Evolutionary conservation across 495 filamentous ascomycete species (phyloP).

Genomic region (Podospora fimiseda): DNA sequence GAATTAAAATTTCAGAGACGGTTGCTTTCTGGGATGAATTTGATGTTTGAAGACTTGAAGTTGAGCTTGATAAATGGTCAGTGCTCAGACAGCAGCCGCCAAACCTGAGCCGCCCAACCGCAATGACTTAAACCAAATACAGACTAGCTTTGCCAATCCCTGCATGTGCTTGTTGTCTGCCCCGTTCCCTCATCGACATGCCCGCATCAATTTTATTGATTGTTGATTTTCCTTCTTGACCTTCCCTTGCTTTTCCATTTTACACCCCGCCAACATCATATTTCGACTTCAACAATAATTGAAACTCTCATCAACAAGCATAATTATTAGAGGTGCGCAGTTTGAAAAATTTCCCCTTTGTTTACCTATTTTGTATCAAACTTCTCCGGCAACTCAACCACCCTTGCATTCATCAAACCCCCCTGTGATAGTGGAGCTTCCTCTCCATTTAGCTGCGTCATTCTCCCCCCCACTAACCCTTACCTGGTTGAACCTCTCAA

Average conservation of each 20-base stretch:
- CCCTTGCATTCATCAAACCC: not conserved
- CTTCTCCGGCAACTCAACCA: not conserved
- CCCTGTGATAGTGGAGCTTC: slow-evolving; percentile 8
- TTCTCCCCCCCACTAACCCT: slow-evolving; percentile 27
- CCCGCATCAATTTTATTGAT: not conserved
- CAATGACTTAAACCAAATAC: not conserved
- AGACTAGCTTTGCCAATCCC: not conserved
- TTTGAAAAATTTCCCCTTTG: too few species aligned
- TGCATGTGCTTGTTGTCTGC: not conserved
- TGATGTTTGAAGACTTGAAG: too few species aligned
- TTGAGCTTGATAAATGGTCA: too few species aligned
- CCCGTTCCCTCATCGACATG: not conserved
- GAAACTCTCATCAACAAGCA: too few species aligned
- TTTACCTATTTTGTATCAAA: not conserved
- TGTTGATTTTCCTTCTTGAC: not conserved
- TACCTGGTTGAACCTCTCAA: slow-evolving; percentile 10
- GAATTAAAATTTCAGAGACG: too few species aligned
- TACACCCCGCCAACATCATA: too few species aligned
- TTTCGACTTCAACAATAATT: too few species aligned
- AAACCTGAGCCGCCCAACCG: too few species aligned
- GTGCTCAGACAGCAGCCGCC: too few species aligned
- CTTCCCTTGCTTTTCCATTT: too few species aligned
- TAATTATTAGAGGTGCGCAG: too few species aligned
- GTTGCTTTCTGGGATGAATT: too few species aligned
- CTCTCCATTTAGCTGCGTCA: slow-evolving; percentile 13